Evolutionary conservation across 2,329 filamentous ascomycete species (phyloP).

Genomic region (Rachicladosporium sp.): DNA sequence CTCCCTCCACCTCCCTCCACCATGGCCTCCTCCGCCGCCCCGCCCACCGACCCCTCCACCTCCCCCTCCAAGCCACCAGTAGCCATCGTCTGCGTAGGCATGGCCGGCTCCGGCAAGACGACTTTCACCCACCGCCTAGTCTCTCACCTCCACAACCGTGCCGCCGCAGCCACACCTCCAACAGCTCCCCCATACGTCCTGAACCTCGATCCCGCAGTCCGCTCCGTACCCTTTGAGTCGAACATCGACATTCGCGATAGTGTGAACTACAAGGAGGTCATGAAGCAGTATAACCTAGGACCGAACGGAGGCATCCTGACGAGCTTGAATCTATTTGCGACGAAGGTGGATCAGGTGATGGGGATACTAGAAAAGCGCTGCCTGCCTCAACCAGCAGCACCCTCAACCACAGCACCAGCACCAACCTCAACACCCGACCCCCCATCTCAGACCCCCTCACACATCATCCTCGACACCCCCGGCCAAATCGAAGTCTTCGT

Average conservation of each 20-base stretch:
- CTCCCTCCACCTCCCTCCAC: background rate
- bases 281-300: slow-evolving; percentile 97
- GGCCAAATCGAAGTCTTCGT: slow-evolving; percentile 99
- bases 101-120: slow-evolving; percentile 98
- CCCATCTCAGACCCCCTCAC: slow-evolving; percentile 50
- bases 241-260: slow-evolving; percentile 99
- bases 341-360: slow-evolving; percentile 94
- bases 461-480: slow-evolving; percentile 88
- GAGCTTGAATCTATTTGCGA: slow-evolving; percentile 89
- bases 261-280: slow-evolving; percentile 98
- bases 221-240: slow-evolving; percentile 83
- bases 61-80: slow-evolving; percentile 41
- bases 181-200: slow-evolving; percentile 82
- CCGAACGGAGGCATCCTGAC: slow-evolving; percentile 96
- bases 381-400: slow-evolving; percentile 14
- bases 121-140: slow-evolving; percentile 99
- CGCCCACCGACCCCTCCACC: slow-evolving; percentile 16
- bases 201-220: slow-evolving; percentile 91
- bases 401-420: background rate
- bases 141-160: slow-evolving; percentile 62
- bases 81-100: slow-evolving; percentile 86
- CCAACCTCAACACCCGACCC: slow-evolving; percentile 22
- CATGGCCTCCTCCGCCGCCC: slow-evolving; percentile 9
- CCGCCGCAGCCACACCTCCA: slow-evolving; percentile 28
- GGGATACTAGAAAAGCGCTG: slow-evolving; percentile 74